Evolutionary conservation across 2,329 filamentous ascomycete species (phyloP).

Genomic region (Pezicula carpinea): DNA sequence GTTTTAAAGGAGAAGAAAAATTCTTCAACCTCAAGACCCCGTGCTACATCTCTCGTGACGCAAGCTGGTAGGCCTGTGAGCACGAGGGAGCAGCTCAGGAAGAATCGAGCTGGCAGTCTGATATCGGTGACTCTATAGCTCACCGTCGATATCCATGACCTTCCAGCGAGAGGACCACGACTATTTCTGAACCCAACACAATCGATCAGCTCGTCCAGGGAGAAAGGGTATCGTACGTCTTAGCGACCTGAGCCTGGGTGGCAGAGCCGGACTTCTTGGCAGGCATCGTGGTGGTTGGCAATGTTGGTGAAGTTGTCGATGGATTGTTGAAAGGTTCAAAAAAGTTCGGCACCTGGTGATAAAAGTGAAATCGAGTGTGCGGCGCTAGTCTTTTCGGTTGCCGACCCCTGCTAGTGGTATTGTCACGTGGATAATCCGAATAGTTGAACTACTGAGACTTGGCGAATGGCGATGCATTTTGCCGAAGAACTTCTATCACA

Average conservation of each 20-base stretch:
- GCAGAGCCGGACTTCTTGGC: conserved; percentile 27
- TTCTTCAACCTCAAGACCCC: conserved; percentile 78
- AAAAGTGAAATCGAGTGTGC: conserved; percentile 1
- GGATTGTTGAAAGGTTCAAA: conserved; percentile 23
- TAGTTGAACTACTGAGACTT: not conserved
- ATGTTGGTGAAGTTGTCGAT: conserved; percentile 30
- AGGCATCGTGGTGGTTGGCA: conserved; percentile 45
- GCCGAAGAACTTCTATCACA: too few species aligned
- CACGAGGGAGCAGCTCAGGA: conserved; percentile 60
- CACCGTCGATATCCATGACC: conserved; percentile 20
- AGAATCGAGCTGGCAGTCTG: conserved; percentile 71
- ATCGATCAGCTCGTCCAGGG: conserved; percentile 21
- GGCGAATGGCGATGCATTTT: too few species aligned
- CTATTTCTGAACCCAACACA: conserved; percentile 46
- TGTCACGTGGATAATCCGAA: not conserved
- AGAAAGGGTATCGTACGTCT: conserved; percentile 21
- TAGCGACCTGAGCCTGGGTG: conserved; percentile 9
- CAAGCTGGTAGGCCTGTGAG: conserved; percentile 44
- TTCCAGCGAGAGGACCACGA: conserved; percentile 79
- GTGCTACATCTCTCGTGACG: conserved; percentile 52
- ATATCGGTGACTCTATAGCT: conserved; percentile 37
- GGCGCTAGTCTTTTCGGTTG: not conserved
- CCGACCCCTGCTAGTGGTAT: not conserved
- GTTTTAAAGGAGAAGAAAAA: conserved; percentile 68
- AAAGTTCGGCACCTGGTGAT: conserved; percentile 8